Evolutionary conservation across 768 basidiomycete genomes (phyloP).

Genomic region (Hortiboletus campestris): DNA sequence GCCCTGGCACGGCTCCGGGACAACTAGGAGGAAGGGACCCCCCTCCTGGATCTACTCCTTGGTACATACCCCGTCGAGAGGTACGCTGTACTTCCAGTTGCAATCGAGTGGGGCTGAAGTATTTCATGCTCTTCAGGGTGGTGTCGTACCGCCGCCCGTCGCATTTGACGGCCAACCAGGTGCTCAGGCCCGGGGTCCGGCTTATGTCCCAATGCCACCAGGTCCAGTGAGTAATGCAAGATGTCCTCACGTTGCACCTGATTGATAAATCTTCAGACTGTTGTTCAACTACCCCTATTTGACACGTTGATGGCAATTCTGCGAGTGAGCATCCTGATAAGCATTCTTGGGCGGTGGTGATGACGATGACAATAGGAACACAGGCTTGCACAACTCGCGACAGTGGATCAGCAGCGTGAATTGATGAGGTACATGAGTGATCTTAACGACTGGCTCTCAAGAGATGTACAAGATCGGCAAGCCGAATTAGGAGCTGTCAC

Average conservation of each 20-base stretch:
- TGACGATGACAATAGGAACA: slow-evolving; percentile 55
- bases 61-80: slow-evolving; percentile 22
- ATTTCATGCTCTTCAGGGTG: slow-evolving; percentile 12
- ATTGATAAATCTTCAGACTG: slow-evolving; percentile 40
- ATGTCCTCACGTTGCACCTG: neutral
- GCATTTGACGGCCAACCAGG: slow-evolving; percentile 22
- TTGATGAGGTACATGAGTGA: slow-evolving; percentile 76
- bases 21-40: slow-evolving; percentile 17
- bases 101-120: neutral
- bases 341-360: slow-evolving; percentile 1
- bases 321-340: slow-evolving; percentile 42
- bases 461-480: slow-evolving; percentile 78
- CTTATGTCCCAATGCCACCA: slow-evolving; percentile 46
- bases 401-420: slow-evolving; percentile 76
- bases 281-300: slow-evolving; percentile 64
- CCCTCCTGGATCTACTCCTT: slow-evolving; percentile 16
- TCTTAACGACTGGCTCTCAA: slow-evolving; percentile 76
- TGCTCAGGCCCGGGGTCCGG: slow-evolving; percentile 26
- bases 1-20: slow-evolving; percentile 27
- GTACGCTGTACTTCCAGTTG: slow-evolving; percentile 11
- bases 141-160: slow-evolving; percentile 27
- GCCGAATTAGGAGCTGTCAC: slow-evolving; percentile 66
- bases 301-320: slow-evolving; percentile 69
- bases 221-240: slow-evolving; percentile 46
- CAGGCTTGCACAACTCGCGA: slow-evolving; percentile 67